A percentile compares a stretch with the other conserved stretches of the same genome.
Conservation (phyloP, 768 basidiomycete genomes). For the Pisolithus tinctorius region DNA sequence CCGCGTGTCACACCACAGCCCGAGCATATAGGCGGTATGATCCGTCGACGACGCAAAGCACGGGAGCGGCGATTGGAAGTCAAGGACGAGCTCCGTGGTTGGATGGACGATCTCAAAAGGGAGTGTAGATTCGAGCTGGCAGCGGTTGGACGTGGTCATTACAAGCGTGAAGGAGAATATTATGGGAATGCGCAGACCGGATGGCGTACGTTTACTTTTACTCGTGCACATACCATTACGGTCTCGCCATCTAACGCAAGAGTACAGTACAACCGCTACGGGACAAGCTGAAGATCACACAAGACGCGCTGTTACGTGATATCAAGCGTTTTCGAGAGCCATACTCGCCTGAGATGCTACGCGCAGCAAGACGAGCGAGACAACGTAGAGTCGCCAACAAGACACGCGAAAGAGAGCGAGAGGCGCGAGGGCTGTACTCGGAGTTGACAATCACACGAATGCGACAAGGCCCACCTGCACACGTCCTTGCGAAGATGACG, state of each 20-base stretch:
- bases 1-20: slow-evolving; percentile 83
- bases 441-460: slow-evolving; percentile 39
- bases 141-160: slow-evolving; percentile 1
- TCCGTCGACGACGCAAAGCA: slow-evolving; percentile 39
- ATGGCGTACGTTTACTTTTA: background rate
- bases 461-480: slow-evolving; percentile 57
- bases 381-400: slow-evolving; percentile 57
- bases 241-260: background rate
- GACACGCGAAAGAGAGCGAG: slow-evolving; percentile 52
- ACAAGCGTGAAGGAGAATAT: slow-evolving; percentile 26
- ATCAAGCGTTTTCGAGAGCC: slow-evolving; percentile 34
- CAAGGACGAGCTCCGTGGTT: slow-evolving; percentile 26
- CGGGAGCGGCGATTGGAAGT: slow-evolving; percentile 40
- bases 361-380: slow-evolving; percentile 47
- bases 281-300: slow-evolving; percentile 25
- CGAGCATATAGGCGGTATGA: slow-evolving; percentile 60
- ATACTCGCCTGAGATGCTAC: slow-evolving; percentile 43
- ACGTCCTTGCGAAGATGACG: slow-evolving; percentile 48
- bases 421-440: slow-evolving; percentile 58
- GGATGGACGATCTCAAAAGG: slow-evolving; percentile 26
- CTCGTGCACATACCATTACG: background rate
- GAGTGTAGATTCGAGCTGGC: slow-evolving; percentile 36
- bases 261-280: slow-evolving; percentile 33
- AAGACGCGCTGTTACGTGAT: slow-evolving; percentile 33
- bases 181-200: slow-evolving; percentile 10